These are phyloP conservation scores for Alternaria incomplexa DNA, from an alignment of 2,329 filamentous ascomycete species.

Conservation along the genomic window DNA sequence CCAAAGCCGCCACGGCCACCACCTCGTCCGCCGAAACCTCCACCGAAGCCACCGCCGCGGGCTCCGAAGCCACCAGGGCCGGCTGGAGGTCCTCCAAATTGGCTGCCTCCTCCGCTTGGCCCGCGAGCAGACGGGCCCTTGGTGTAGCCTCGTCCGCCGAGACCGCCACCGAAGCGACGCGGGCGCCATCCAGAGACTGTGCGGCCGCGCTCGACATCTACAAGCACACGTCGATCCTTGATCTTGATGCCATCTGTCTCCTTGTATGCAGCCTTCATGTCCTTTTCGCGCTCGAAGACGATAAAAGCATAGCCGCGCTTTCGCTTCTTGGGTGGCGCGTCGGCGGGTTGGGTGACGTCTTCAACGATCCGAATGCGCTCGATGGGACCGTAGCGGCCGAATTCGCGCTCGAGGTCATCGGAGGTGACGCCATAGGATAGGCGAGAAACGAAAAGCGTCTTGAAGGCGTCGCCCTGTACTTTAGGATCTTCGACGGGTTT, in stretches of 20 bases:
- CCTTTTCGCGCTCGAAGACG: conserved; percentile 94
- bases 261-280: conserved; percentile 98
- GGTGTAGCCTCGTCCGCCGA: conserved; percentile 92
- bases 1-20: conserved; percentile 54
- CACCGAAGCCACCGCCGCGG: conserved; percentile 55
- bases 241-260: conserved; percentile 87
- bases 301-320: conserved; percentile 95
- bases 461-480: conserved; percentile 91
- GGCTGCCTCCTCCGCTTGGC: conserved; percentile 68
- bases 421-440: conserved; percentile 89
- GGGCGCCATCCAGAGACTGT: conserved; percentile 95
- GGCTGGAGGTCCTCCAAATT: conserved; percentile 57
- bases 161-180: conserved; percentile 85
- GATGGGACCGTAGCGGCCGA: conserved; percentile 90
- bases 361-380: conserved; percentile 90
- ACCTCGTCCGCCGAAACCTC: conserved; percentile 55
- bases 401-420: conserved; percentile 90
- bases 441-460: conserved; percentile 89
- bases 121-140: conserved; percentile 76
- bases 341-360: conserved; percentile 73
- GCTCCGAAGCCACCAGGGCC: conserved; percentile 51
- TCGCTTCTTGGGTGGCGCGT: conserved; percentile 64
- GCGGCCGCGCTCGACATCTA: conserved; percentile 94
- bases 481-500: conserved; percentile 86
- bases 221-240: conserved; percentile 87